Evolutionary conservation across 345 rosid species (phyloP).

Genomic region (Lenwebbia sp.): DNA sequence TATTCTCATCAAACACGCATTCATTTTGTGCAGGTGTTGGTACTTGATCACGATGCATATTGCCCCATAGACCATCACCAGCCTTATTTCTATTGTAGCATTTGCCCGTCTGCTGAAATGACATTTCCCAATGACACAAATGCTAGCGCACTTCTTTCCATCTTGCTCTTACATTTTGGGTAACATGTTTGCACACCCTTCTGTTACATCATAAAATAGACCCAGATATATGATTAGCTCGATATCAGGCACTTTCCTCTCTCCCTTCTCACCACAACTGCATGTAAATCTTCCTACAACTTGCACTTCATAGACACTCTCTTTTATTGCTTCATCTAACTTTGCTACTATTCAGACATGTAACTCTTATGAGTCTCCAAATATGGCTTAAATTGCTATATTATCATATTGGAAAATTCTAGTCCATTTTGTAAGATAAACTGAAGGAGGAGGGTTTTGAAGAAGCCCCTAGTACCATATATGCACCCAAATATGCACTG

Average conservation of each 20-base stretch:
- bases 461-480: slow-evolving; percentile 37
- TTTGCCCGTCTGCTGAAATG: neutral
- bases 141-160: neutral
- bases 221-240: neutral
- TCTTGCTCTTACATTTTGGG: neutral
- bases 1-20: neutral
- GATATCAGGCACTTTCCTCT: neutral
- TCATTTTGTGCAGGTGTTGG: neutral
- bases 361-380: neutral
- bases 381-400: neutral
- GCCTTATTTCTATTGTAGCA: neutral
- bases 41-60: neutral
- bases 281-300: neutral
- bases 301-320: neutral
- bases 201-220: neutral
- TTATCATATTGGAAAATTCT: neutral
- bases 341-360: neutral
- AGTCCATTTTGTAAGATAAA: neutral
- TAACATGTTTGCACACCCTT: neutral
- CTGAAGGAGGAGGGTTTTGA: neutral
- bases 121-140: neutral
- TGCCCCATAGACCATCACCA: neutral
- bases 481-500: slow-evolving; percentile 97
- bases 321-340: neutral
- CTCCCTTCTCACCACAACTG: neutral